phyloP scores from a whole-genome alignment of 2,329 filamentous ascomycete species.

The Penicillium italicum region DNA sequence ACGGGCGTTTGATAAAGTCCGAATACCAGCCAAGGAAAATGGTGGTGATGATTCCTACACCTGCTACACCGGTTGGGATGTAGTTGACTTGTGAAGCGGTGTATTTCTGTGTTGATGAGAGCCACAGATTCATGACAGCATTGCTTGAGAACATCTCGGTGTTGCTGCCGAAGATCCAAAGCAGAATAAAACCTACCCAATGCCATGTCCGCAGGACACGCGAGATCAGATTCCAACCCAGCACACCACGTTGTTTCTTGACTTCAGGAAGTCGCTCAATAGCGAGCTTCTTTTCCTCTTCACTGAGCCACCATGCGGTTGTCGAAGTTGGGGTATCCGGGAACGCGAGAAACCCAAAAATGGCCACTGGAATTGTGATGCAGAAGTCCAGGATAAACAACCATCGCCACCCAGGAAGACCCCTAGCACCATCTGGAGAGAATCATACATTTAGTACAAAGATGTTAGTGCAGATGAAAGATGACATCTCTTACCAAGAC shows the following conservation, averaged over 20 bases:
- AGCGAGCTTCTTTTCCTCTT: not conserved
- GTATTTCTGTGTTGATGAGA: not conserved
- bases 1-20: not conserved
- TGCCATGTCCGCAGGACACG: not conserved
- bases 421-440: not conserved
- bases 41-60: not conserved
- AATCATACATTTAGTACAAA: not conserved
- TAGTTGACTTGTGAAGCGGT: not conserved
- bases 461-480: not conserved
- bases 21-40: not conserved
- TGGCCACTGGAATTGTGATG: not conserved
- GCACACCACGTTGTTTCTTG: not conserved
- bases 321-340: not conserved
- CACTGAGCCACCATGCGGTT: not conserved
- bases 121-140: not conserved
- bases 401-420: not conserved
- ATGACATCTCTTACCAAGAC: not conserved
- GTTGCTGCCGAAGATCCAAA: not conserved
- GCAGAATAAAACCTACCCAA: not conserved
- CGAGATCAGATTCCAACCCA: not conserved
- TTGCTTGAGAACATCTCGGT: not conserved
- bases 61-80: not conserved
- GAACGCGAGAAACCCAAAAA: not conserved
- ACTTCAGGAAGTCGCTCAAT: not conserved
- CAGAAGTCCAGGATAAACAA: not conserved